These are phyloP conservation scores for Pestalotiopsis sp. DNA, from an alignment of 2,329 filamentous ascomycete species.

Conservation along the genomic window DNA sequence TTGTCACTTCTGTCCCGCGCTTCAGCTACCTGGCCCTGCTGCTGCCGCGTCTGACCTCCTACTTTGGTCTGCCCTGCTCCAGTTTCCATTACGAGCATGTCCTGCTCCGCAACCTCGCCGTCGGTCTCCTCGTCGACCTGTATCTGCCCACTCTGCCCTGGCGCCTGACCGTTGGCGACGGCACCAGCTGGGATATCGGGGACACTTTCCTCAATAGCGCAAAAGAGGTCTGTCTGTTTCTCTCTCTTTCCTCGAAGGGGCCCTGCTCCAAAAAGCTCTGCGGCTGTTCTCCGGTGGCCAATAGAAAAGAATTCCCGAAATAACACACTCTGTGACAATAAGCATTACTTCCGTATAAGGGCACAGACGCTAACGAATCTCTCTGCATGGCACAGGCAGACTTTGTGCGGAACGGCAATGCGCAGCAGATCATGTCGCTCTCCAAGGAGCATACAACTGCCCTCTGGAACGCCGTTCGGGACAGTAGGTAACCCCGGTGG, in stretches of 20 bases:
- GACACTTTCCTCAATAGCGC: slow-evolving; percentile 67
- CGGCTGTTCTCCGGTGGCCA: not conserved
- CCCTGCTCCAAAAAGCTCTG: not conserved
- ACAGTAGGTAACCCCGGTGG: slow-evolving; percentile 54
- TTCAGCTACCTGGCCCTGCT: slow-evolving; percentile 63
- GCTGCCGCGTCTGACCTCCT: slow-evolving; percentile 55
- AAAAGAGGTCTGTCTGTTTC: slow-evolving; percentile 54
- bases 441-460: slow-evolving; percentile 82
- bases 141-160: slow-evolving; percentile 59
- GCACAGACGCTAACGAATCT: not conserved
- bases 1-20: slow-evolving; percentile 57
- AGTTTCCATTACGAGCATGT: slow-evolving; percentile 56
- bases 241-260: not conserved
- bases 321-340: not conserved
- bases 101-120: slow-evolving; percentile 33
- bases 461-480: slow-evolving; percentile 79
- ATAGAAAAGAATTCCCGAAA: not conserved
- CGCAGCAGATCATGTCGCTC: slow-evolving; percentile 86
- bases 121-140: slow-evolving; percentile 51
- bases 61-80: slow-evolving; percentile 56
- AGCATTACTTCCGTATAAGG: not conserved
- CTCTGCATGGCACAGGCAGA: slow-evolving; percentile 59
- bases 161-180: slow-evolving; percentile 56
- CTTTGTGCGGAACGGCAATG: slow-evolving; percentile 84
- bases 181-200: slow-evolving; percentile 59